Percentiles rank a stretch among this genome's conserved stretches.
These are phyloP conservation scores for Bipolaris gigantea DNA, from an alignment of 2,329 filamentous ascomycete species.

Conservation along the genomic window DNA sequence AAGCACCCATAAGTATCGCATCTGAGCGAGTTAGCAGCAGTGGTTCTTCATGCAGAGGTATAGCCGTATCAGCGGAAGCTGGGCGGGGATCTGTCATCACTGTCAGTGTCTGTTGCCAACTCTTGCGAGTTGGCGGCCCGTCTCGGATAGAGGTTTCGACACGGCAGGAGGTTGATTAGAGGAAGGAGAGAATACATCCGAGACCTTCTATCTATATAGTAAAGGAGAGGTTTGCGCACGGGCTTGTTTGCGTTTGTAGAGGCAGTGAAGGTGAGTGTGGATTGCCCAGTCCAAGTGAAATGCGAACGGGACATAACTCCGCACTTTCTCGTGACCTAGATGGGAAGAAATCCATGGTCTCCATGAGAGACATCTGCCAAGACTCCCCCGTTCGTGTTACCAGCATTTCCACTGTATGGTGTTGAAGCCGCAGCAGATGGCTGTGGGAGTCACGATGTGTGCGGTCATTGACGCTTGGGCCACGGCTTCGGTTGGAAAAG, in stretches of 20 bases:
- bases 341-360: not conserved
- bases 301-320: not conserved
- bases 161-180: not conserved
- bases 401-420: not conserved
- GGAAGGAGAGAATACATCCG: not conserved
- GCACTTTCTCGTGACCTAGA: not conserved
- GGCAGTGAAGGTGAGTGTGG: slow-evolving; percentile 16
- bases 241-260: not conserved
- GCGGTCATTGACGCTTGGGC: slow-evolving; percentile 12
- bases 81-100: slow-evolving; percentile 6
- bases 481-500: slow-evolving; percentile 2
- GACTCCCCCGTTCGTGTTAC: fast-evolving
- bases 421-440: not conserved
- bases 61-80: slow-evolving; percentile 12
- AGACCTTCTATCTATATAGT: slow-evolving; percentile 2
- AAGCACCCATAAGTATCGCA: slow-evolving; percentile 15
- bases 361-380: fast-evolving
- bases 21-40: not conserved
- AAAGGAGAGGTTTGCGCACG: slow-evolving; percentile 1
- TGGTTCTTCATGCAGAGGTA: slow-evolving; percentile 11
- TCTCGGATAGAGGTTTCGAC: not conserved
- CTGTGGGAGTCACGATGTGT: slow-evolving; percentile 8
- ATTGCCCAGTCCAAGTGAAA: not conserved
- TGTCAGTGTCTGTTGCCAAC: slow-evolving; percentile 5
- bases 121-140: slow-evolving; percentile 7